Conservation (phyloP, 352 stramenopile genomes). For the Globisporangium paddicum region DNA sequence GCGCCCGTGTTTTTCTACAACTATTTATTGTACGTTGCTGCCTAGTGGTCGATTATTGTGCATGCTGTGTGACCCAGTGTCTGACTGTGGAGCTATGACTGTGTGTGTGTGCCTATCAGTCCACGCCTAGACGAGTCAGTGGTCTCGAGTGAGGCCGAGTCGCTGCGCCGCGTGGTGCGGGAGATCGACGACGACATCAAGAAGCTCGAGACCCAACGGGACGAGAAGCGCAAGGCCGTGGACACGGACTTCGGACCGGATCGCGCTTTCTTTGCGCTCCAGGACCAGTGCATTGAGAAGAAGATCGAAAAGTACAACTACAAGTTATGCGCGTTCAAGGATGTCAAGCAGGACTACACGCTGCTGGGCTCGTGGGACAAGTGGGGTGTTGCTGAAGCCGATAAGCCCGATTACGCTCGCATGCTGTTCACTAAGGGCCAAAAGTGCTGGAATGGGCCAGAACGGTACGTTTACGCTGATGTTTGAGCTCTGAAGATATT, state of each 20-base stretch:
- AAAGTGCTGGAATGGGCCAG: constrained; percentile 91
- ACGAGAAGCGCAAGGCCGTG: constrained; percentile 32
- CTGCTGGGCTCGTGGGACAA: constrained; percentile 76
- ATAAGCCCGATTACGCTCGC: constrained; percentile 31
- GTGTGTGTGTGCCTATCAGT: constrained; percentile 24
- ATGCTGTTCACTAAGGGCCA: constrained; percentile 80
- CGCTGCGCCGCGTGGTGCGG: constrained; percentile 50
- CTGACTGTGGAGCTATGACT: not conserved
- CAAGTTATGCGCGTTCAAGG: constrained; percentile 83
- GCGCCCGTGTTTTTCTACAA: constrained; percentile 58
- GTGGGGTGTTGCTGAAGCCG: constrained; percentile 23
- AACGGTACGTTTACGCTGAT: constrained; percentile 48
- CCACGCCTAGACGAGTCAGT: constrained; percentile 52
- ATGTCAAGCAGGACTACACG: constrained; percentile 75
- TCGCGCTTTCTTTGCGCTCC: constrained; percentile 66
- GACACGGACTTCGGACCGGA: constrained; percentile 65
- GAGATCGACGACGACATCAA: constrained; percentile 67
- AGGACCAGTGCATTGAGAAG: constrained; percentile 74
- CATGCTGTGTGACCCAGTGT: no score
- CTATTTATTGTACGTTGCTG: constrained; percentile 64
- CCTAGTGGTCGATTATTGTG: no score
- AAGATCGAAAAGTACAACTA: constrained; percentile 87
- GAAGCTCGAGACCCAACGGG: constrained; percentile 45
- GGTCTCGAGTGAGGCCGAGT: constrained; percentile 56
- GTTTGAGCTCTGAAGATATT: no score